Evolutionary conservation across 31 red algal genomes (phyloP).

Genomic region (Asparagopsis taxiformis): DNA sequence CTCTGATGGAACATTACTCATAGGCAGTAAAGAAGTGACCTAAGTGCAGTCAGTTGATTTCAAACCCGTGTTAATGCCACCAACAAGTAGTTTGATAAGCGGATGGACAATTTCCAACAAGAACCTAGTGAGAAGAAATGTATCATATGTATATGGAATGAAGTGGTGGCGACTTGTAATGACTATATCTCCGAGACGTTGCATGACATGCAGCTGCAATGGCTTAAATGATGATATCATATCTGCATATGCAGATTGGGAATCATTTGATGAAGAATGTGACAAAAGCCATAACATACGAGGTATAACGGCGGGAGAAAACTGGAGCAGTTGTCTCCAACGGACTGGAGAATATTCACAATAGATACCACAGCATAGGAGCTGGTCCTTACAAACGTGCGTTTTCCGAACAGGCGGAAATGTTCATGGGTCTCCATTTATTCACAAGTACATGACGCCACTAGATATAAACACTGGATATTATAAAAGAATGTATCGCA

Average conservation of each 20-base stretch:
- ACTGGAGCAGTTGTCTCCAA: constrained; percentile 67
- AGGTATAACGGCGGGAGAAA: constrained; percentile 90
- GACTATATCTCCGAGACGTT: constrained; percentile 83
- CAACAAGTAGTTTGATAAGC: constrained; percentile 63
- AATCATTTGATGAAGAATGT: constrained; percentile 24
- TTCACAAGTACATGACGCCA: too few species aligned
- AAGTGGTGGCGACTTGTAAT: constrained; percentile 66
- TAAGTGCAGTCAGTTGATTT: background rate
- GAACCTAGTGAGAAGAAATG: constrained; percentile 68
- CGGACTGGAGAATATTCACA: constrained; percentile 78
- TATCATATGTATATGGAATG: constrained; percentile 70
- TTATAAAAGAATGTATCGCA: too few species aligned
- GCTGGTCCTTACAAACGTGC: too few species aligned
- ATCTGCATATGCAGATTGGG: constrained; percentile 12
- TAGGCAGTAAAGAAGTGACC: background rate
- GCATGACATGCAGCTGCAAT: constrained; percentile 81
- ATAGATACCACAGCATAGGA: too few species aligned
- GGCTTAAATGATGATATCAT: constrained; percentile 44
- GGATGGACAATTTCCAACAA: constrained; percentile 90
- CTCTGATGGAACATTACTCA: background rate
- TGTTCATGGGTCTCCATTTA: too few species aligned
- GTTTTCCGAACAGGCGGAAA: too few species aligned
- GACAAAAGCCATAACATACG: constrained; percentile 88
- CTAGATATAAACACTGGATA: too few species aligned
- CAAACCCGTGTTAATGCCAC: constrained; percentile 9